Percentiles rank a stretch among this genome's conserved stretches.
Evolutionary conservation across 1,284 basidiomycete species (phyloP).

Genomic region (Tilletia caries): DNA sequence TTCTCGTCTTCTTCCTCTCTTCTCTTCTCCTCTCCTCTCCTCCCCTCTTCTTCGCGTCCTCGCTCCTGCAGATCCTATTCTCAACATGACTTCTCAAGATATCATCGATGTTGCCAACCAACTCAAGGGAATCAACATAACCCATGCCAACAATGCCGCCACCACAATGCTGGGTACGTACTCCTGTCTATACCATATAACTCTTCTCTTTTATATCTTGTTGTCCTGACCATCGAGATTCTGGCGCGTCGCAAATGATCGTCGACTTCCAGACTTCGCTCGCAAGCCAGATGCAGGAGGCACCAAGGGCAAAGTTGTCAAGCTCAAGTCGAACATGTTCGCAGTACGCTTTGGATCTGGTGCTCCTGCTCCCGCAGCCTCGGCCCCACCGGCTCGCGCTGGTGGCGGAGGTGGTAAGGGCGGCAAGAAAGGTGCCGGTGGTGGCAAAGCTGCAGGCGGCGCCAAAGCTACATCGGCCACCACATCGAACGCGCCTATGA

Average conservation of each 20-base stretch:
- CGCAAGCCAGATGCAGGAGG: constrained; percentile 33
- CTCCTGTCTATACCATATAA: no score
- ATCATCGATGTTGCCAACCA: background rate
- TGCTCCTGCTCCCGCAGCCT: background rate
- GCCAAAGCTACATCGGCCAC: background rate
- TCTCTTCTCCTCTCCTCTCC: no score
- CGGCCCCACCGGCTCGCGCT: background rate
- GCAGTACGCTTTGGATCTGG: constrained; percentile 1
- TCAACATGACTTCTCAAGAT: background rate
- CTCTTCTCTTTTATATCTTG: background rate
- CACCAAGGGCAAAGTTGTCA: constrained; percentile 24
- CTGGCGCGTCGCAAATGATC: background rate
- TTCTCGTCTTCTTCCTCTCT: no score
- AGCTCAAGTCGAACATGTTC: constrained; percentile 27
- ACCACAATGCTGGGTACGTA: background rate
- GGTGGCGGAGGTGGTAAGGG: background rate
- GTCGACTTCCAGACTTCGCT: constrained; percentile 16
- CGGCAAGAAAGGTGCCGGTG: background rate
- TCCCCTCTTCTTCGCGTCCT: no score
- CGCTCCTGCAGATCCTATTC: no score
- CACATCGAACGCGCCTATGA: background rate
- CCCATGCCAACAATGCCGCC: background rate
- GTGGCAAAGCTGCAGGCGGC: background rate
- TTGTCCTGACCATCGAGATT: background rate
- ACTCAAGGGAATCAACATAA: background rate